Percentiles rank a stretch among this genome's conserved stretches.
phyloP scores from a whole-genome alignment of 768 basidiomycete genomes.

The Trametes punicea region DNA sequence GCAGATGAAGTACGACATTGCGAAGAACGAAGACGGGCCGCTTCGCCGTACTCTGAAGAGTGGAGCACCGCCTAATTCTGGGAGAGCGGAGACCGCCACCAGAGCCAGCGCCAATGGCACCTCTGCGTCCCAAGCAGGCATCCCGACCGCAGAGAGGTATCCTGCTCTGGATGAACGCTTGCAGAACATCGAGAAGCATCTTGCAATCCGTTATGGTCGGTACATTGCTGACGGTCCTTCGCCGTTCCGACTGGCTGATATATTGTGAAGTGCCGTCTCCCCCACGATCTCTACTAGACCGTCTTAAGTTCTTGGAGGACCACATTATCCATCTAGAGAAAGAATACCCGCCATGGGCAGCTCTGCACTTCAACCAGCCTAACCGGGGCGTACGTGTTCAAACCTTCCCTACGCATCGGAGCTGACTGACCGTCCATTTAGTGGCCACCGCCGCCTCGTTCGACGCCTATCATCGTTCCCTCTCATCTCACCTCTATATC shows the following conservation, averaged over 20 bases:
- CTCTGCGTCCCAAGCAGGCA: background rate
- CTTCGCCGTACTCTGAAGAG: constrained; percentile 55
- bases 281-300: constrained; percentile 59
- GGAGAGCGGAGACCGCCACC: background rate
- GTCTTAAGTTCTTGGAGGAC: constrained; percentile 71
- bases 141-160: constrained; percentile 42
- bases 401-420: background rate
- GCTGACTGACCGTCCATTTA: constrained; percentile 27
- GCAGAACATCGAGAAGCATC: constrained; percentile 64
- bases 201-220: constrained; percentile 71
- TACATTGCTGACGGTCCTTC: background rate
- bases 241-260: background rate
- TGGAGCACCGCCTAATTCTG: background rate
- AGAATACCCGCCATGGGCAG: constrained; percentile 85
- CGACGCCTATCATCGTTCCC: constrained; percentile 76
- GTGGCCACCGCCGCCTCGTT: constrained; percentile 84
- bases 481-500: constrained; percentile 47
- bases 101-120: background rate
- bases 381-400: constrained; percentile 65
- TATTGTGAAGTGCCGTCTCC: constrained; percentile 57
- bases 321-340: constrained; percentile 74
- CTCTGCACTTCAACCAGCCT: constrained; percentile 85
- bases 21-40: constrained; percentile 80
- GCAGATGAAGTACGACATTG: constrained; percentile 86
- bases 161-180: constrained; percentile 66